A percentile compares a stretch with the other conserved stretches of the same genome.
Evolutionary conservation across 2,329 filamentous ascomycete genomes (phyloP).

Genomic region (Onygenales sp.): DNA sequence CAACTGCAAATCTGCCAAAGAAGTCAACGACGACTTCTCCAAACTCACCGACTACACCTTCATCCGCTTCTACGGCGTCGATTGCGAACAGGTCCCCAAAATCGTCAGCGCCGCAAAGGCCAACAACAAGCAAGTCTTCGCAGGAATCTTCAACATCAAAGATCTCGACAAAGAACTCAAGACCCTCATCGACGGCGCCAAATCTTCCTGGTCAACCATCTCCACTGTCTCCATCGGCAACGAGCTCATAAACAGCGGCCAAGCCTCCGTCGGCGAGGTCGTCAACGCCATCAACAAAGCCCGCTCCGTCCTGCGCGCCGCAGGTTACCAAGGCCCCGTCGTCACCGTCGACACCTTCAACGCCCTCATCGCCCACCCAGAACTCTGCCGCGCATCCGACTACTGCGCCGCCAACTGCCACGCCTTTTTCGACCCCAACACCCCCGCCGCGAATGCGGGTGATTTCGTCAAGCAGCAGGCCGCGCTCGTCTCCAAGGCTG

Average conservation of each 20-base stretch:
- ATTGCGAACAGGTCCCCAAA: constrained; percentile 62
- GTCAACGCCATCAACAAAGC: constrained; percentile 49
- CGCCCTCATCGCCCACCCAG: constrained; percentile 55
- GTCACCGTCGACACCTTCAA: constrained; percentile 74
- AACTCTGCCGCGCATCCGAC: constrained; percentile 64
- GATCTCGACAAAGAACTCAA: constrained; percentile 49
- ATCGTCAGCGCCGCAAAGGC: constrained; percentile 54
- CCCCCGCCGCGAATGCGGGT: constrained; percentile 52
- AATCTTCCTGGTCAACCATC: constrained; percentile 57
- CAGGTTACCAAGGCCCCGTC: constrained; percentile 63
- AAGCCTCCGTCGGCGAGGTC: constrained; percentile 45
- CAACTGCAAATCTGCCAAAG: constrained; percentile 55
- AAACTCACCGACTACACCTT: constrained; percentile 49
- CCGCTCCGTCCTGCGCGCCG: constrained; percentile 46
- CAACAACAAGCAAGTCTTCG: constrained; percentile 61
- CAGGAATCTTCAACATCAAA: constrained; percentile 60
- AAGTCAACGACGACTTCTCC: constrained; percentile 58
- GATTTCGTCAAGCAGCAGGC: constrained; percentile 54
- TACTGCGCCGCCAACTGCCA: constrained; percentile 76
- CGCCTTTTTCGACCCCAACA: constrained; percentile 67
- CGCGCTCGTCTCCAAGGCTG: constrained; percentile 33
- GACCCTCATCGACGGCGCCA: constrained; percentile 50
- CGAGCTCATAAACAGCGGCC: constrained; percentile 62
- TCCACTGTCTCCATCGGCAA: constrained; percentile 71
- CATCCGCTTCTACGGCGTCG: constrained; percentile 69